These are phyloP conservation scores for Exsudoporus frostii DNA, from an alignment of 768 basidiomycete species.

Conservation along the genomic window DNA sequence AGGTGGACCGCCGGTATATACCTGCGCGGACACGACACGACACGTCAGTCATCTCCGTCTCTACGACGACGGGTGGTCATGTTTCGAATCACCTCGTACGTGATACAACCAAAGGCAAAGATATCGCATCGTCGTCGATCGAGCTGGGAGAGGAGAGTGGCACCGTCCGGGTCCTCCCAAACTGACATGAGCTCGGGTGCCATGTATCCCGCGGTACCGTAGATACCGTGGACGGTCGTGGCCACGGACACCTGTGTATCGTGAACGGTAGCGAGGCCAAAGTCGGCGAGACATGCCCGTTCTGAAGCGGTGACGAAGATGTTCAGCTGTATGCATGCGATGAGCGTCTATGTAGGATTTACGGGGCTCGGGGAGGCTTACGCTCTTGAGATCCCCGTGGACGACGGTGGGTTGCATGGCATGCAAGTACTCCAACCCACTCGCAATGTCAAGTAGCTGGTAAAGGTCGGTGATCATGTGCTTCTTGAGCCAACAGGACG, in stretches of 20 bases:
- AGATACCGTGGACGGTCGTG: conserved; percentile 13
- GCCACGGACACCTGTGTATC: conserved; percentile 16
- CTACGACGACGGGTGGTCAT: not conserved
- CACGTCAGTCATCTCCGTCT: not conserved
- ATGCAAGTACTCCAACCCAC: conserved; percentile 39
- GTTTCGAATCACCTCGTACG: conserved; percentile 31
- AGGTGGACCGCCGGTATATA: conserved; percentile 28
- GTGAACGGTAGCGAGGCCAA: conserved; percentile 24
- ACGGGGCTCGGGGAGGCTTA: conserved; percentile 17
- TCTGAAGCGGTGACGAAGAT: conserved; percentile 26
- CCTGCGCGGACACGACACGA: conserved; percentile 18
- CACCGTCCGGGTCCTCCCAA: conserved; percentile 6
- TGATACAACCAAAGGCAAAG: conserved; percentile 34
- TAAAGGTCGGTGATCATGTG: not conserved
- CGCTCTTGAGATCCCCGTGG: conserved; percentile 44
- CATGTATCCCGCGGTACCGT: conserved; percentile 26
- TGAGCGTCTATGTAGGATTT: not conserved
- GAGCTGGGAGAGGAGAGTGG: conserved; percentile 9
- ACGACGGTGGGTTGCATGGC: conserved; percentile 36
- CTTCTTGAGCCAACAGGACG: conserved; percentile 2
- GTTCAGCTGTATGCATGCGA: conserved; percentile 19
- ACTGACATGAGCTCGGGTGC: conserved; percentile 26
- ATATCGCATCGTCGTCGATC: conserved; percentile 33
- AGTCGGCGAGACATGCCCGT: conserved; percentile 33
- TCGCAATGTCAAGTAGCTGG: conserved; percentile 38